Evolutionary conservation across 305 asterid species (phyloP).

Genomic region (Ajuga reptans): DNA sequence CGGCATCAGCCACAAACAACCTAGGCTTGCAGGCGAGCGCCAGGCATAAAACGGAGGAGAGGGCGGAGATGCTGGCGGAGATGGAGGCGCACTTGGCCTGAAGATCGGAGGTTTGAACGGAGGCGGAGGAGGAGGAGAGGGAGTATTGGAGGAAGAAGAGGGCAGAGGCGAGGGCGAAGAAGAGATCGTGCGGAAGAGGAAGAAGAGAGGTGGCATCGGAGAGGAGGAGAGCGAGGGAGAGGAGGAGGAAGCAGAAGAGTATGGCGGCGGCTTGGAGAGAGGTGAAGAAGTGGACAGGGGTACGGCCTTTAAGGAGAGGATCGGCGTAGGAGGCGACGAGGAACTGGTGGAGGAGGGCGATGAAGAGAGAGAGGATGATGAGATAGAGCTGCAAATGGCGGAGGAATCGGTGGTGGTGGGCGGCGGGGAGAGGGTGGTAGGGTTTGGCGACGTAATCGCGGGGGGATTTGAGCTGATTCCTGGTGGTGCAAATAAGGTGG

Average conservation of each 20-base stretch:
- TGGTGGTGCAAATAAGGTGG: slow-evolving; percentile 73
- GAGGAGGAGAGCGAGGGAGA: slow-evolving; percentile 43
- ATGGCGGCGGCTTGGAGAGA: slow-evolving; percentile 69
- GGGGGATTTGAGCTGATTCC: slow-evolving; percentile 61
- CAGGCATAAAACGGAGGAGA: slow-evolving; percentile 43
- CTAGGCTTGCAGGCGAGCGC: slow-evolving; percentile 51
- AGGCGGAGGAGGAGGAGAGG: slow-evolving; percentile 48
- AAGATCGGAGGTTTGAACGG: slow-evolving; percentile 78
- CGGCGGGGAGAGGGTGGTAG: slow-evolving; percentile 47
- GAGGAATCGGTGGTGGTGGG: slow-evolving; percentile 32
- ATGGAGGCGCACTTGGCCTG: slow-evolving; percentile 65
- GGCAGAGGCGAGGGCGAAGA: slow-evolving; percentile 55
- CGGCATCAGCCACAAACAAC: slow-evolving; percentile 55
- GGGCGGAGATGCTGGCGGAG: slow-evolving; percentile 50
- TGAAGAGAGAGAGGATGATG: slow-evolving; percentile 43
- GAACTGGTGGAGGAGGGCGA: slow-evolving; percentile 53
- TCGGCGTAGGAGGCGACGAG: slow-evolving; percentile 58
- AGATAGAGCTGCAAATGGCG: slow-evolving; percentile 61
- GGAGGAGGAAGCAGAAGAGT: slow-evolving; percentile 53
- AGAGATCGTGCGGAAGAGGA: slow-evolving; percentile 59
- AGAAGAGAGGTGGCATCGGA: slow-evolving; percentile 57
- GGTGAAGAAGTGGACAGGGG: slow-evolving; percentile 73
- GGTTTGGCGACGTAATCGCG: slow-evolving; percentile 77
- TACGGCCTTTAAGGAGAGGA: slow-evolving; percentile 78
- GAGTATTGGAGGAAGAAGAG: slow-evolving; percentile 64